Conservation (phyloP, 2,329 filamentous ascomycete species). For the Alternaria angustiovoidea region DNA sequence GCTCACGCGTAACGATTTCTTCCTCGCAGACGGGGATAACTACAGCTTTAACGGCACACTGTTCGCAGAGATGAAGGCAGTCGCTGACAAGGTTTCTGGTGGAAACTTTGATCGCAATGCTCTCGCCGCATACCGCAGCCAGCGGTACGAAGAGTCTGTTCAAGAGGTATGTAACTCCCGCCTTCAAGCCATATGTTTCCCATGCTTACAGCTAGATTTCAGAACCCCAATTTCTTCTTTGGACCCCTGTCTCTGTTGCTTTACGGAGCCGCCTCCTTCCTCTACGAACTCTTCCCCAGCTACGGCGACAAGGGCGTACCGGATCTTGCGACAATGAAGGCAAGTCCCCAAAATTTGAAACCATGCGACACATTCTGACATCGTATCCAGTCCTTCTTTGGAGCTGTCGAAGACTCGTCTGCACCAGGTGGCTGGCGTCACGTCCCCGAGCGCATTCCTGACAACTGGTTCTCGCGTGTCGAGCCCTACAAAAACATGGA, state of each 20-base stretch:
- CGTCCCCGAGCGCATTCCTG: conserved; percentile 51
- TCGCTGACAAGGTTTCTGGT: conserved; percentile 33
- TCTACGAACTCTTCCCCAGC: conserved; percentile 55
- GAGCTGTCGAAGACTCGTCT: conserved; percentile 49
- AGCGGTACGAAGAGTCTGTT: conserved; percentile 52
- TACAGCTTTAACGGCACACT: conserved; percentile 54
- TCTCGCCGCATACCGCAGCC: conserved; percentile 50
- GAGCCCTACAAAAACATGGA: conserved; percentile 47
- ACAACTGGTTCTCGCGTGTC: conserved; percentile 51
- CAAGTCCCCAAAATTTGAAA: neutral
- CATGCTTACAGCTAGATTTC: neutral
- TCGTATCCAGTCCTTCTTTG: conserved; percentile 47
- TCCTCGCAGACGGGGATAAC: conserved; percentile 46
- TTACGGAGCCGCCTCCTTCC: conserved; percentile 54
- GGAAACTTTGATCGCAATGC: conserved; percentile 51
- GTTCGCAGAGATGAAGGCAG: conserved; percentile 51
- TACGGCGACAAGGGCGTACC: conserved; percentile 29
- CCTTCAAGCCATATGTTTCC: neutral
- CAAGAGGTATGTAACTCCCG: conserved; percentile 31
- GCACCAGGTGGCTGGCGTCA: conserved; percentile 48
- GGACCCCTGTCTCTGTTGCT: conserved; percentile 52
- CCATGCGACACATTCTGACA: neutral
- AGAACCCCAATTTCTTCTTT: conserved; percentile 52
- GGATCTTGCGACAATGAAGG: conserved; percentile 27
- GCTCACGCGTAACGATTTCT: conserved; percentile 54